These are phyloP conservation scores for Kluyveromyces siamensis DNA, from an alignment of 805 yeast genomes.

Conservation along the genomic window DNA sequence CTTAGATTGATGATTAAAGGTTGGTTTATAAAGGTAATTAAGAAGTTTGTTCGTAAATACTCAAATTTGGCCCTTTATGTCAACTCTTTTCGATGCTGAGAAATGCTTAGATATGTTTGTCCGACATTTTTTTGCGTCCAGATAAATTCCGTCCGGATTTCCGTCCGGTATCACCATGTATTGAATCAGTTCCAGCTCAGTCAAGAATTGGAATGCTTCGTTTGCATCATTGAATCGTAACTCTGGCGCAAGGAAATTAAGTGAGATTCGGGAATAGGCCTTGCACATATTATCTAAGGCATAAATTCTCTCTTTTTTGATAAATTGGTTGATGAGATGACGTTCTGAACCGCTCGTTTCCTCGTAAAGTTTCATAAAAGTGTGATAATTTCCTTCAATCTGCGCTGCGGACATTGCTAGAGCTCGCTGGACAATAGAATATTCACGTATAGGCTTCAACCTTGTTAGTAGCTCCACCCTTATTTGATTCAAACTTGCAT, in stretches of 20 bases:
- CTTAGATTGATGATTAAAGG: conserved; percentile 26
- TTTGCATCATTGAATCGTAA: conserved; percentile 33
- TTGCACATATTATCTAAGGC: conserved; percentile 48
- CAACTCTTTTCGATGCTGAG: conserved; percentile 47
- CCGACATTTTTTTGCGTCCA: conserved; percentile 30
- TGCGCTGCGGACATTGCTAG: conserved; percentile 26
- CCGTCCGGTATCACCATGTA: conserved; percentile 22
- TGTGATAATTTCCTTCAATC: conserved; percentile 40
- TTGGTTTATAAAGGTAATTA: background rate
- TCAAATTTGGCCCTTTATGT: conserved; percentile 81
- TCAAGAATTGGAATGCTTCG: conserved; percentile 37
- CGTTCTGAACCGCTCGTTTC: conserved; percentile 35
- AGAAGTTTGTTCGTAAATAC: background rate
- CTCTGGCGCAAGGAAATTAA: conserved; percentile 31
- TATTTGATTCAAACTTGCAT: conserved; percentile 20
- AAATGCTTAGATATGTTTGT: conserved; percentile 30
- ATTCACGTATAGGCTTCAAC: conserved; percentile 8
- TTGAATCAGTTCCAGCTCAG: conserved; percentile 30
- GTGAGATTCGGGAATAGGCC: conserved; percentile 42
- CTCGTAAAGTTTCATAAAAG: conserved; percentile 38
- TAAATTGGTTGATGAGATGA: conserved; percentile 42
- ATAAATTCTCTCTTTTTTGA: conserved; percentile 48
- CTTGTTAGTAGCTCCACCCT: conserved; percentile 11
- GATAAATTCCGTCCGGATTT: conserved; percentile 22
- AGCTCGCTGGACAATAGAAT: conserved; percentile 19